These are phyloP conservation scores for Trichoderma erinaceum DNA, from an alignment of 495 filamentous ascomycete genomes.

Conservation along the genomic window DNA sequence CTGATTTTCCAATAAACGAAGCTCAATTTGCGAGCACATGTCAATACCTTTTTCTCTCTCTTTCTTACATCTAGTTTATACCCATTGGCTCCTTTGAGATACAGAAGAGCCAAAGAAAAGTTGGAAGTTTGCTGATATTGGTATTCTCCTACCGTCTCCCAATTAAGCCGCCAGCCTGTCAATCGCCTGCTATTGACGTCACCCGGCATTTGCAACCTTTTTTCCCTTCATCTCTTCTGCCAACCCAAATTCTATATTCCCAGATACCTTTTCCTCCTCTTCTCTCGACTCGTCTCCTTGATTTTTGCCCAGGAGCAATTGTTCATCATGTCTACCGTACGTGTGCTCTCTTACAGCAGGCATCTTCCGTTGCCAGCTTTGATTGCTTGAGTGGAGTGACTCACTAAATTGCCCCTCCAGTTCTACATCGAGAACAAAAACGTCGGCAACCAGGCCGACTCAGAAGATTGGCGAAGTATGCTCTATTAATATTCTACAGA, in stretches of 20 bases:
- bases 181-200: slow-evolving; percentile 1
- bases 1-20: no score
- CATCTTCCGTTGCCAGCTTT: neutral
- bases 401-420: slow-evolving; percentile 6
- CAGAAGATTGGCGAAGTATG: slow-evolving; percentile 90
- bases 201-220: neutral
- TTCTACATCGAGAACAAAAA: slow-evolving; percentile 90
- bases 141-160: neutral
- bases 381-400: neutral
- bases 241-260: neutral
- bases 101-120: neutral
- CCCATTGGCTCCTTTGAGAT: no score
- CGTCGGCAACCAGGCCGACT: slow-evolving; percentile 70
- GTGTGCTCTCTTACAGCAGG: neutral
- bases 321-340: slow-evolving; percentile 8
- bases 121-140: neutral
- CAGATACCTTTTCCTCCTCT: neutral
- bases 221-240: neutral
- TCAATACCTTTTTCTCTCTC: no score
- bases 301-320: neutral
- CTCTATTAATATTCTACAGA: slow-evolving; percentile 12
- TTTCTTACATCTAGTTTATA: neutral
- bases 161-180: neutral
- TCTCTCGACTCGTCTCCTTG: neutral
- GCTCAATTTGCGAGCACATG: no score